Evolutionary conservation across 345 rosid genomes (phyloP).

Genomic region (Nephelium lappaceum): DNA sequence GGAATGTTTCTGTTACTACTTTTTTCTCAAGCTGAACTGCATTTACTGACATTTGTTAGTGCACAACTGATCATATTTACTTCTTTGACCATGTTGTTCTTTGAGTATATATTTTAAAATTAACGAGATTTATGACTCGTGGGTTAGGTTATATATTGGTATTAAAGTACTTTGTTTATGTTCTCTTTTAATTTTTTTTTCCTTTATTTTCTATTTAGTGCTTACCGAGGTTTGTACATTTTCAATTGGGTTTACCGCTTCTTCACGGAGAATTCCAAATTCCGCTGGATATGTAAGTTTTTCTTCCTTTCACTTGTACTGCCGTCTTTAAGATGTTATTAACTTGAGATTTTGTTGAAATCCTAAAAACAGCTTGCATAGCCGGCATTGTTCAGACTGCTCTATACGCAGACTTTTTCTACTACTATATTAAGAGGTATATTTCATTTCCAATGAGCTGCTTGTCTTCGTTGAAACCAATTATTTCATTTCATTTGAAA

Average conservation of each 20-base stretch:
- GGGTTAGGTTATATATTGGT: not conserved
- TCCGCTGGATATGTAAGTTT: slow-evolving; percentile 48
- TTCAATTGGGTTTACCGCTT: slow-evolving; percentile 55
- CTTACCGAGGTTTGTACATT: slow-evolving; percentile 47
- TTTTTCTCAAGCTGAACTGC: not conserved
- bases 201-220: slow-evolving; percentile 28
- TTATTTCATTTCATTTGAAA: not conserved
- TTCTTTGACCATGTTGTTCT: not conserved
- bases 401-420: slow-evolving; percentile 53
- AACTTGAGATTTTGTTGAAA: not conserved
- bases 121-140: not conserved
- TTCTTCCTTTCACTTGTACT: slow-evolving; percentile 2
- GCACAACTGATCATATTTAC: not conserved
- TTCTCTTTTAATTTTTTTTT: not conserved
- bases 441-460: not conserved
- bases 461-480: not conserved
- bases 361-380: slow-evolving; percentile 43
- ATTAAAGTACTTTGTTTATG: not conserved
- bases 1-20: not conserved
- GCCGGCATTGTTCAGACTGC: slow-evolving; percentile 53
- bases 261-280: slow-evolving; percentile 27
- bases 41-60: not conserved
- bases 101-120: not conserved
- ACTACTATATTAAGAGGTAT: slow-evolving; percentile 52
- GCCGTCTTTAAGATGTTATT: not conserved